phyloP scores from a whole-genome alignment of 495 filamentous ascomycete genomes.

The Darksidea phi region DNA sequence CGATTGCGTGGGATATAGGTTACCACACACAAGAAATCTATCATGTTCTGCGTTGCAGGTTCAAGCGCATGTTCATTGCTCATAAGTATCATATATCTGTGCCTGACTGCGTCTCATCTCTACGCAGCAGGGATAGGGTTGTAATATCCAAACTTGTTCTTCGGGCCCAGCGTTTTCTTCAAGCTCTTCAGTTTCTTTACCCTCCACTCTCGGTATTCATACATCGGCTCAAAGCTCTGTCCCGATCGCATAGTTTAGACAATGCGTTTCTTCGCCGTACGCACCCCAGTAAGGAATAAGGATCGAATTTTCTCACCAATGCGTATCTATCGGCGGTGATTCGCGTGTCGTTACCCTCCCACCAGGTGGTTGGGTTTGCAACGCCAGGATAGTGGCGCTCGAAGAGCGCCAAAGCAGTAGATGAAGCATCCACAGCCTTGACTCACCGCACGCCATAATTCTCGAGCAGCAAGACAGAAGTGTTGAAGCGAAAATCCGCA shows the following conservation, averaged over 20 bases:
- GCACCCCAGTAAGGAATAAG: not conserved
- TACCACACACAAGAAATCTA: too few species aligned
- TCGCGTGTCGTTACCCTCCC: constrained; percentile 4
- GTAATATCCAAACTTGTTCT: too few species aligned
- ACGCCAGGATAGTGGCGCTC: constrained; percentile 15
- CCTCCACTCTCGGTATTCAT: too few species aligned
- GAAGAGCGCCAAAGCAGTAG: constrained; percentile 12
- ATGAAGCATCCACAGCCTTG: constrained; percentile 1
- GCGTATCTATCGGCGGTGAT: not conserved
- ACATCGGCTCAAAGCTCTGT: too few species aligned
- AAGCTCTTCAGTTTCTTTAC: too few species aligned
- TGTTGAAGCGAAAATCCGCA: constrained; percentile 13
- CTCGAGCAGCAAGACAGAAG: constrained; percentile 11
- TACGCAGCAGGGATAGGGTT: too few species aligned
- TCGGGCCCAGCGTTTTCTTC: too few species aligned
- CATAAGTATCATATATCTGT: too few species aligned
- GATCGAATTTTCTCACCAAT: not conserved
- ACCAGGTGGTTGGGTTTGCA: constrained; percentile 10
- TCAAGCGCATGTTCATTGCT: too few species aligned
- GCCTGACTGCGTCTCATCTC: too few species aligned
- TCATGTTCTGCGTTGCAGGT: too few species aligned
- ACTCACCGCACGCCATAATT: constrained; percentile 18
- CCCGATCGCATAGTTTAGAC: constrained; percentile 2
- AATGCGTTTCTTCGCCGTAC: constrained; percentile 5
- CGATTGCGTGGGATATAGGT: too few species aligned